Base-by-base conservation (phyloP, 2,329 filamentous ascomycete species). In the Diaporthe ampelina region DNA sequence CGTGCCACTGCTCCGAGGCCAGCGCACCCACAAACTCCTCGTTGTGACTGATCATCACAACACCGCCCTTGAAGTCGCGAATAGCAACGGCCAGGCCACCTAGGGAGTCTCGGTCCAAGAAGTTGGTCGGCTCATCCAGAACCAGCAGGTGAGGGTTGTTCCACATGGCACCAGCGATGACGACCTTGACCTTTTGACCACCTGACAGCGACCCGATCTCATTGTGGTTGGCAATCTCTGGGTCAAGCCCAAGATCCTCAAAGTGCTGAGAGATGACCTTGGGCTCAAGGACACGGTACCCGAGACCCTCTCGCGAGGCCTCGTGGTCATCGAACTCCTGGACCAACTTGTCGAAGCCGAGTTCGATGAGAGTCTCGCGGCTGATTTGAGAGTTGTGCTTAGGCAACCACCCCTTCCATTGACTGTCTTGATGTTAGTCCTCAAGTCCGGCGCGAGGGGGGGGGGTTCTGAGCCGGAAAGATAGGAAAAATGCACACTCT, bases 251-350 rank as follows among this genome's bases (percentile, higher is more conserved):
- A 48, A 98, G 90, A 80, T 99, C 97, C 80, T 98, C 95, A 81
- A 99, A 99, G 86, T 99, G 97, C 90, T 98, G 97, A 75, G 94
- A 94, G 85, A 99, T 98, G 81, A 97, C 91, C 80, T 95, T 94
- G 65, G 96, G 96, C 82, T 97, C 95, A 73, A 99, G 91, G 79
- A 95, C 91, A 82, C 97, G 94, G 90, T 97, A 99, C 78, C 97
- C 96, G 50, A 99, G 92, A 90, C 97, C 97, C 85, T 99, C 97
- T 81, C 97, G 94, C n/a, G 96, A 98, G 21, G 97, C 94, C 86
- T 99, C 97, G 86, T 98, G 96, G 83, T 99, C 97, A 81, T 99
- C 97, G 77, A 98, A 99, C 84, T 99, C 97, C 82, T 99, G 97
- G 57, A 99, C 90, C 76, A 98, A 88, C 88, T 99, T 99, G 85